Conservation (phyloP, 331 rosid genomes). For the Ulmus americana region DNA sequence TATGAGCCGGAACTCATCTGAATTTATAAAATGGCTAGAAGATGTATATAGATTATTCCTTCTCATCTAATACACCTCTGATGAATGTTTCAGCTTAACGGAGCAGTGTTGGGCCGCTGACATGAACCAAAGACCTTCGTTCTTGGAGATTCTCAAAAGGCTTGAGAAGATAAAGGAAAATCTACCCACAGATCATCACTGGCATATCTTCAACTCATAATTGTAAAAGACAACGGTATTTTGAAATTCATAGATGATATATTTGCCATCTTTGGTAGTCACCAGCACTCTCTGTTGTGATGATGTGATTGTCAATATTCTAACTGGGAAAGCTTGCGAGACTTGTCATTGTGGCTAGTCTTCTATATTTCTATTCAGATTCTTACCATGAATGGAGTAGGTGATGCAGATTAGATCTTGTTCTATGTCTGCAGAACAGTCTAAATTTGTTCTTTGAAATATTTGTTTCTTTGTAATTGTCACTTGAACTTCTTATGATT, state of each 20-base stretch:
- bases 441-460: too few relatives aligned
- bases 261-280: conserved; percentile 16
- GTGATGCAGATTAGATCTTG: conserved; percentile 13
- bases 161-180: conserved; percentile 84
- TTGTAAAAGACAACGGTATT: conserved; percentile 18
- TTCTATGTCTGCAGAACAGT: neutral
- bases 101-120: conserved; percentile 80
- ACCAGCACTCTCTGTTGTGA: conserved; percentile 17
- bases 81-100: conserved; percentile 51
- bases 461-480: too few relatives aligned
- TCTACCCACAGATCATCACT: conserved; percentile 71
- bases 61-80: neutral
- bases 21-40: neutral
- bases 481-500: neutral
- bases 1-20: neutral
- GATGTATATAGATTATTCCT: too few relatives aligned
- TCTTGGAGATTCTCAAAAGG: conserved; percentile 84
- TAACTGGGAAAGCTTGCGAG: conserved; percentile 21
- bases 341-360: conserved; percentile 16
- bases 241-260: conserved; percentile 29
- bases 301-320: conserved; percentile 31
- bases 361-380: conserved; percentile 21
- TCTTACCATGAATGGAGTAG: conserved; percentile 23
- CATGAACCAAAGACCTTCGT: conserved; percentile 79
- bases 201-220: conserved; percentile 63